A percentile compares a stretch with the other conserved stretches of the same genome.
These are phyloP conservation scores for Postia placenta DNA, from an alignment of 768 basidiomycete species.

Conservation along the genomic window DNA sequence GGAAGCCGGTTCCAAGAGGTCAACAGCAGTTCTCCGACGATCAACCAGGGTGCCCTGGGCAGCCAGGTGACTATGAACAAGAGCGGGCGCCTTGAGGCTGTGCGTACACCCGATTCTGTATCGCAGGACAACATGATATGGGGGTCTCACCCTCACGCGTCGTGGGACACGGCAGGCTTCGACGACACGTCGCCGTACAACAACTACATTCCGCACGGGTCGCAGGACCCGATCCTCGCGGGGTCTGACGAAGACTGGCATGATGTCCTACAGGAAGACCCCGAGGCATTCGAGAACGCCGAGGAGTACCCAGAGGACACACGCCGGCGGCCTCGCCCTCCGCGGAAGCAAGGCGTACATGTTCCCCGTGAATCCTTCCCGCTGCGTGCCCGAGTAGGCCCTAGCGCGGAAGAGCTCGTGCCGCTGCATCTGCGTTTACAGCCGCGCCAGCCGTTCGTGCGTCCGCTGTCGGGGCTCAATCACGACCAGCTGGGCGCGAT, in stretches of 20 bases:
- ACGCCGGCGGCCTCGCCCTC: conserved; percentile 17
- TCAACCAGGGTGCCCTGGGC: conserved; percentile 56
- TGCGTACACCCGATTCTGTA: conserved; percentile 20
- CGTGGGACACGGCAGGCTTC: conserved; percentile 25
- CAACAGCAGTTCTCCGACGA: conserved; percentile 50
- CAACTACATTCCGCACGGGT: conserved; percentile 27
- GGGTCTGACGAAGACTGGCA: conserved; percentile 48
- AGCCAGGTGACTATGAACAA: conserved; percentile 50
- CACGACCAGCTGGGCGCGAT: conserved; percentile 60
- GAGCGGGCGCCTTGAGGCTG: conserved; percentile 38
- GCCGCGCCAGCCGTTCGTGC: conserved; percentile 62
- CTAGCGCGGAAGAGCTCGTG: conserved; percentile 41
- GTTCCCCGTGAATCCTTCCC: conserved; percentile 61
- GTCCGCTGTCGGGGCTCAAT: conserved; percentile 66
- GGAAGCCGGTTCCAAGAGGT: conserved; percentile 73
- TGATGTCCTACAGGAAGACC: conserved; percentile 43
- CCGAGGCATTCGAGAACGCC: conserved; percentile 27
- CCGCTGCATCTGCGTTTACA: conserved; percentile 64
- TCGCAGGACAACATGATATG: conserved; percentile 49
- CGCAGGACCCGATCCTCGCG: conserved; percentile 18
- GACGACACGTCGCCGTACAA: conserved; percentile 12
- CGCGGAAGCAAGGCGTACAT: conserved; percentile 16
- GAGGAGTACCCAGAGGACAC: conserved; percentile 23
- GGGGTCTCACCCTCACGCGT: conserved; percentile 41
- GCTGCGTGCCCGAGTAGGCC: conserved; percentile 31